These are phyloP conservation scores for Diutina sp. DNA, from an alignment of 1,139 yeast genomes.

Conservation along the genomic window DNA sequence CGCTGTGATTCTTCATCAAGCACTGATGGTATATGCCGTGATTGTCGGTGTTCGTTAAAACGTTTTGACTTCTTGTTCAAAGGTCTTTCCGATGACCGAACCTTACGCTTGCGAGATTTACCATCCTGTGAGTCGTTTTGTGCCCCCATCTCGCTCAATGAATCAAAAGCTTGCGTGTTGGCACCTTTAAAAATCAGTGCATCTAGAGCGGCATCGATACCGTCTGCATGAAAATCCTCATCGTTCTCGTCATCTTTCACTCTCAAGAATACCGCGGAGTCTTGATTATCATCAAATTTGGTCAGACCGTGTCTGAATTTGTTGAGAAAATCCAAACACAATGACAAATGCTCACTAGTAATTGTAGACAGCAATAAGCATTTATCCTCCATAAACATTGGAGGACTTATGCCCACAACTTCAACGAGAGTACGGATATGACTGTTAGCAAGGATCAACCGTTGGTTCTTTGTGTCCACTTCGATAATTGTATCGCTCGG, in stretches of 20 bases:
- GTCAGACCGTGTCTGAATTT: conserved; percentile 20
- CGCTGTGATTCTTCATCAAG: background rate
- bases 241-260: conserved; percentile 10
- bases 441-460: conserved; percentile 23
- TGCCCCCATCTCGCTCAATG: conserved; percentile 20
- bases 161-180: conserved; percentile 10
- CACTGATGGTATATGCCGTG: conserved; percentile 9
- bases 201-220: conserved; percentile 10
- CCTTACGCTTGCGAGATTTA: conserved; percentile 5
- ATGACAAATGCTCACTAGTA: conserved; percentile 11
- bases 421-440: conserved; percentile 20
- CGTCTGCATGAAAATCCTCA: conserved; percentile 11
- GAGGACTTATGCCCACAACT: conserved; percentile 24
- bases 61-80: background rate
- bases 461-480: conserved; percentile 3
- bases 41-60: conserved; percentile 1
- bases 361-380: conserved; percentile 17
- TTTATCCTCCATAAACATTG: conserved; percentile 14
- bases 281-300: conserved; percentile 28
- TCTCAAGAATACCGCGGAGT: conserved; percentile 23
- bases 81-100: background rate
- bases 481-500: background rate
- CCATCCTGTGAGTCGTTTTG: conserved; percentile 7
- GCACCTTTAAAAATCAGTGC: conserved; percentile 24
- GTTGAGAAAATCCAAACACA: conserved; percentile 14